Conservation (phyloP, 192 early-diverging fungal species). For the Umbelopsis sp. region DNA sequence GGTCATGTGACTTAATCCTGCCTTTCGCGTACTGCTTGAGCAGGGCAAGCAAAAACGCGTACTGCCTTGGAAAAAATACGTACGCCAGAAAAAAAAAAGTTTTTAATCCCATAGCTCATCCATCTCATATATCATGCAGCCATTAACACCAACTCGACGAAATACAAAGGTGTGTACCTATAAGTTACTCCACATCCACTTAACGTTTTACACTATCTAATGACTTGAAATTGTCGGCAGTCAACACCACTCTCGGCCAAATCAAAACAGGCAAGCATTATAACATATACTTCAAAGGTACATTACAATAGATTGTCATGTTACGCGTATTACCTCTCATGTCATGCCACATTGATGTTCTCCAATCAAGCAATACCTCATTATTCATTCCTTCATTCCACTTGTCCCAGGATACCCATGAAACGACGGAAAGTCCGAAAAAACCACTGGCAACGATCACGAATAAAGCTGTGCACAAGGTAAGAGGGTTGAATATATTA, state of each 20-base stretch:
- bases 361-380: neutral
- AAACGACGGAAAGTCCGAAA: conserved; percentile 12
- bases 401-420: neutral
- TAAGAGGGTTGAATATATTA: neutral
- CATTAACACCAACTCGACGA: conserved; percentile 1
- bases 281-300: neutral
- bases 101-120: neutral
- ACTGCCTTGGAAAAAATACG: neutral
- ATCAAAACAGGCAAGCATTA: conserved; percentile 3
- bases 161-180: conserved; percentile 1
- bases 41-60: neutral
- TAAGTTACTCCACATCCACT: neutral
- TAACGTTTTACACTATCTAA: neutral
- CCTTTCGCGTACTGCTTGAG: too few species aligned
- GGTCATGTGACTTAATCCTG: neutral
- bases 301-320: too few species aligned
- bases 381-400: neutral
- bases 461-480: neutral
- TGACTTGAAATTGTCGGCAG: neutral
- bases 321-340: too few species aligned
- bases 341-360: neutral
- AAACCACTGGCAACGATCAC: neutral
- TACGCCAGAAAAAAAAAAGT: neutral
- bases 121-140: neutral
- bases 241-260: neutral